Evolutionary conservation across 805 yeast genomes (phyloP).

Genomic region (Metschnikowia dekortorum): DNA sequence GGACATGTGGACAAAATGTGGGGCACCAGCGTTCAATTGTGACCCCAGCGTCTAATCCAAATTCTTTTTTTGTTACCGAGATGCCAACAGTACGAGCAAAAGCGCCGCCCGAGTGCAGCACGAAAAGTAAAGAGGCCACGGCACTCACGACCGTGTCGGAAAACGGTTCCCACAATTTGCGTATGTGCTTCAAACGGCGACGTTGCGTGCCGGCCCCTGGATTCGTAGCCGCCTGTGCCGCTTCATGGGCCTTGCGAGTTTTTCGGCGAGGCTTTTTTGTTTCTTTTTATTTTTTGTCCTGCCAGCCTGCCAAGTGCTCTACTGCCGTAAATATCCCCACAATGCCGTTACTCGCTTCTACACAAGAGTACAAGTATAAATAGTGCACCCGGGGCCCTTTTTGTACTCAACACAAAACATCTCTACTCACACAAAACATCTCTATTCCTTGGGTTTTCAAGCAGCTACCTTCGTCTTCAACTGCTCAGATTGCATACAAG

Average conservation of each 20-base stretch:
- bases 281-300: background rate
- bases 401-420: background rate
- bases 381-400: background rate
- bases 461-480: background rate
- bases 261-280: background rate
- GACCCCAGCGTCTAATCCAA: background rate
- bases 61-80: background rate
- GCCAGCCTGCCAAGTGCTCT: slow-evolving; percentile 1
- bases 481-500: background rate
- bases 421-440: too few relatives aligned
- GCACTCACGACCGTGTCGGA: too few relatives aligned
- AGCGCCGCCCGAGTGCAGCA: too few relatives aligned
- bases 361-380: slow-evolving; percentile 1
- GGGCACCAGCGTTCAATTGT: background rate
- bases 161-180: too few relatives aligned
- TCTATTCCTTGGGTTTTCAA: background rate
- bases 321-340: slow-evolving; percentile 3
- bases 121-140: too few relatives aligned
- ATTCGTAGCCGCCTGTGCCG: too few relatives aligned
- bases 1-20: background rate
- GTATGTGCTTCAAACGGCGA: too few relatives aligned
- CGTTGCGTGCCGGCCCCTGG: too few relatives aligned
- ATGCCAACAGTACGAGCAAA: background rate
- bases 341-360: slow-evolving; percentile 1
- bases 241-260: background rate